Evolutionary conservation across 2,329 filamentous ascomycete species (phyloP).

Genomic region (Thelonectria rubi): DNA sequence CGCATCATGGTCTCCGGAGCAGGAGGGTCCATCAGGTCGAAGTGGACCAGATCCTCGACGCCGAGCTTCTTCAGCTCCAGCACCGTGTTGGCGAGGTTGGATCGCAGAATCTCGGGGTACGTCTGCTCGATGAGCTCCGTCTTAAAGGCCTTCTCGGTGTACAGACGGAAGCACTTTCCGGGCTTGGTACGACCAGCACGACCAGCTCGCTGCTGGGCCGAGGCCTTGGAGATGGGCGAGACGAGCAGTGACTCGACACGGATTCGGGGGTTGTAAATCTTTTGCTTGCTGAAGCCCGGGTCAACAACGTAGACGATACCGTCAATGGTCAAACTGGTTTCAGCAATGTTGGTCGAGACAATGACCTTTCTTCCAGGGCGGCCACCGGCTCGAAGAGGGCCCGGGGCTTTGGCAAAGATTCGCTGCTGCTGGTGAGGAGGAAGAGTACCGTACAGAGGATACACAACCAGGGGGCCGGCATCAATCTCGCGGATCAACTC

Average conservation of each 20-base stretch:
- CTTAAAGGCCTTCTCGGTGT: constrained; percentile 96
- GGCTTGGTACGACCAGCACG: constrained; percentile 98
- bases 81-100: constrained; percentile 94
- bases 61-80: constrained; percentile 97
- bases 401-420: constrained; percentile 91
- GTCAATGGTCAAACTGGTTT: constrained; percentile 97
- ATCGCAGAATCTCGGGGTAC: constrained; percentile 93
- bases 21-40: constrained; percentile 98
- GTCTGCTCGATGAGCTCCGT: constrained; percentile 98
- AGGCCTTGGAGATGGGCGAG: constrained; percentile 96
- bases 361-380: constrained; percentile 93
- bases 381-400: constrained; percentile 76
- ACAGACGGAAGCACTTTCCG: constrained; percentile 97
- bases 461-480: constrained; percentile 87
- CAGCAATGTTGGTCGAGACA: constrained; percentile 96
- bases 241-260: constrained; percentile 97
- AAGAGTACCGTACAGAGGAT: constrained; percentile 92
- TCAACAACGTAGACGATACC: constrained; percentile 99
- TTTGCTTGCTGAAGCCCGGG: constrained; percentile 98
- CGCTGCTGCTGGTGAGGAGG: constrained; percentile 92
- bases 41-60: constrained; percentile 94
- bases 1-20: constrained; percentile 99
- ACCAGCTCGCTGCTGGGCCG: constrained; percentile 95
- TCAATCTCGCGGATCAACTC: constrained; percentile 92
- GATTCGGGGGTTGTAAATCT: constrained; percentile 97